phyloP scores from a whole-genome alignment of 441 rosid genomes.

The Erodium texanum region DNA sequence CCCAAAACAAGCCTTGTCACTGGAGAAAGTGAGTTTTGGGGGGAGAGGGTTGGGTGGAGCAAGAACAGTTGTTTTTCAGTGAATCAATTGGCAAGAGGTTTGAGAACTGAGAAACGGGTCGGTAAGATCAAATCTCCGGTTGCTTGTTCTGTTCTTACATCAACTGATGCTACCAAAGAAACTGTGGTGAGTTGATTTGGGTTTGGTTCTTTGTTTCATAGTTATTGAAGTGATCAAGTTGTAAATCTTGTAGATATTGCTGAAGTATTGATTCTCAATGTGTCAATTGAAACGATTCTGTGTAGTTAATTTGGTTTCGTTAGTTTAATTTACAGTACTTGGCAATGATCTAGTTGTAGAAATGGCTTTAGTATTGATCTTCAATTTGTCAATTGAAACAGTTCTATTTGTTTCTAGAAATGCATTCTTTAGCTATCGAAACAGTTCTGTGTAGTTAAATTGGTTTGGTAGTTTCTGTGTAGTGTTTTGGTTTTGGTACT shows the following conservation, averaged over 20 bases:
- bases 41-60: slow-evolving; percentile 48
- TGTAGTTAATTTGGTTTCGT: no score
- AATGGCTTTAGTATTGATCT: no score
- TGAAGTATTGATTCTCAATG: not conserved
- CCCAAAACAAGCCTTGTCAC: slow-evolving; percentile 22
- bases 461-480: no score
- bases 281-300: not conserved
- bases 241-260: not conserved
- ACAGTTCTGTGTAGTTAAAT: no score
- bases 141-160: slow-evolving; percentile 50
- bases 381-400: no score
- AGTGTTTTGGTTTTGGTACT: not conserved
- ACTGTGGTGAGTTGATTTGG: slow-evolving; percentile 39
- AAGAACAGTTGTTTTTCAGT: slow-evolving; percentile 22
- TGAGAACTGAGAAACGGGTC: slow-evolving; percentile 27
- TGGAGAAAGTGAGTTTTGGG: slow-evolving; percentile 42
- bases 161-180: slow-evolving; percentile 37
- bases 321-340: no score
- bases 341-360: no score
- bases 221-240: not conserved
- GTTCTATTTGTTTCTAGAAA: no score
- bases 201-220: not conserved
- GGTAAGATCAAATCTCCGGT: slow-evolving; percentile 37
- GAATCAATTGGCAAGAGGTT: slow-evolving; percentile 26
- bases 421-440: no score